A percentile compares a stretch with the other conserved stretches of the same genome.
phyloP scores from a whole-genome alignment of 352 stramenopile species.

The Phytophthora cryptogea region DNA sequence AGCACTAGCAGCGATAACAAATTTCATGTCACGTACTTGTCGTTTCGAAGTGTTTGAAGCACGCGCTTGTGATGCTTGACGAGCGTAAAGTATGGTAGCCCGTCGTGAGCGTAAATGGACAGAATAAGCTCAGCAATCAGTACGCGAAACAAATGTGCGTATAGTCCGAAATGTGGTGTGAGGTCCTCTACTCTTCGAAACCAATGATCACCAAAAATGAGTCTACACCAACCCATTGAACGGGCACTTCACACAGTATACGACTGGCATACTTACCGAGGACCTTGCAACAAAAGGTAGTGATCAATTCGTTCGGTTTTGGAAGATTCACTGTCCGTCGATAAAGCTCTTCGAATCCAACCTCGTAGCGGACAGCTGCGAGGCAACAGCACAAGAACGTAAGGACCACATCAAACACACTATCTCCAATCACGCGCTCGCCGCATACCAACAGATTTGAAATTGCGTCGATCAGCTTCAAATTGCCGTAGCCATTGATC shows the following conservation, averaged over 20 bases:
- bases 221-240: not conserved
- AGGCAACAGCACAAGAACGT: not conserved
- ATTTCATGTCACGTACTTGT: constrained; percentile 47
- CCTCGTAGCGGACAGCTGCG: constrained; percentile 63
- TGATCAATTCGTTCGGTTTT: constrained; percentile 62
- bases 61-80: constrained; percentile 68
- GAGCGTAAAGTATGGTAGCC: constrained; percentile 64
- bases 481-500: constrained; percentile 65
- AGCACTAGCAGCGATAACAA: not conserved
- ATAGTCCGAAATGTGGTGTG: constrained; percentile 58
- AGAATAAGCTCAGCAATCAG: constrained; percentile 47
- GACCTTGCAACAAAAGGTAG: constrained; percentile 58
- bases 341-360: constrained; percentile 68
- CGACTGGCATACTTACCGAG: constrained; percentile 38
- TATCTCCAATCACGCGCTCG: not conserved
- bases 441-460: constrained; percentile 65
- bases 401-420: not conserved
- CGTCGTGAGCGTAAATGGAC: constrained; percentile 45
- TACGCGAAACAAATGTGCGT: constrained; percentile 46
- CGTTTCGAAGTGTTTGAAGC: constrained; percentile 47
- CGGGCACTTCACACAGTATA: not conserved
- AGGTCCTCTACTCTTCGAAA: constrained; percentile 52
- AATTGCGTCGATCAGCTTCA: constrained; percentile 49
- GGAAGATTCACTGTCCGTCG: constrained; percentile 59
- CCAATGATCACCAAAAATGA: constrained; percentile 5